phyloP scores from a whole-genome alignment of 2,329 filamentous ascomycete genomes.

The Aspergillus pseudoviridinutans region DNA sequence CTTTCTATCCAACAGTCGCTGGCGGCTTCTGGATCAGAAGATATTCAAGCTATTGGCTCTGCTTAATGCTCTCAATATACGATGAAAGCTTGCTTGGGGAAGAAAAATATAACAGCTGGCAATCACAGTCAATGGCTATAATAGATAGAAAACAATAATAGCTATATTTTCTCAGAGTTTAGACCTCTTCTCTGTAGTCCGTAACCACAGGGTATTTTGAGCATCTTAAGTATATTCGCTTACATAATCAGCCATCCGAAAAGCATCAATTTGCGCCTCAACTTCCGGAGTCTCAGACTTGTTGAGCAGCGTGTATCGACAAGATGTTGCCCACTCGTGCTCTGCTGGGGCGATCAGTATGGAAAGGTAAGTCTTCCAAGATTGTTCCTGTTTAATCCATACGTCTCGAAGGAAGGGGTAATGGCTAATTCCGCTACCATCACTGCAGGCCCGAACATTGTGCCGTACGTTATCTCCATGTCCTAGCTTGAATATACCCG shows the following conservation, averaged over 20 bases:
- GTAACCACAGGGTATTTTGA: not conserved
- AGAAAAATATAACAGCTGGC: not conserved
- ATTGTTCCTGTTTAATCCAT: not conserved
- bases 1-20: slow-evolving; percentile 18
- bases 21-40: slow-evolving; percentile 17
- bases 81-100: not conserved
- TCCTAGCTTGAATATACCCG: not conserved
- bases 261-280: slow-evolving; percentile 6
- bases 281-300: slow-evolving; percentile 9
- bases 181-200: not conserved
- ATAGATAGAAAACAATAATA: not conserved
- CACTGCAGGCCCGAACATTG: slow-evolving; percentile 61
- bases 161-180: not conserved
- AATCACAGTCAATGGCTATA: not conserved
- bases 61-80: not conserved
- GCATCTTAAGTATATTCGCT: not conserved
- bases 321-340: slow-evolving; percentile 66
- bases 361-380: slow-evolving; percentile 66
- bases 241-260: slow-evolving; percentile 7
- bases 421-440: slow-evolving; percentile 6
- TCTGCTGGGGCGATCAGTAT: slow-evolving; percentile 72
- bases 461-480: slow-evolving; percentile 54
- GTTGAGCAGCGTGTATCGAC: slow-evolving; percentile 6
- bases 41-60: not conserved
- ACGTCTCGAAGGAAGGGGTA: not conserved